phyloP scores from a whole-genome alignment of 2,329 filamentous ascomycete species.

The Talaromyces rugulosus region DNA sequence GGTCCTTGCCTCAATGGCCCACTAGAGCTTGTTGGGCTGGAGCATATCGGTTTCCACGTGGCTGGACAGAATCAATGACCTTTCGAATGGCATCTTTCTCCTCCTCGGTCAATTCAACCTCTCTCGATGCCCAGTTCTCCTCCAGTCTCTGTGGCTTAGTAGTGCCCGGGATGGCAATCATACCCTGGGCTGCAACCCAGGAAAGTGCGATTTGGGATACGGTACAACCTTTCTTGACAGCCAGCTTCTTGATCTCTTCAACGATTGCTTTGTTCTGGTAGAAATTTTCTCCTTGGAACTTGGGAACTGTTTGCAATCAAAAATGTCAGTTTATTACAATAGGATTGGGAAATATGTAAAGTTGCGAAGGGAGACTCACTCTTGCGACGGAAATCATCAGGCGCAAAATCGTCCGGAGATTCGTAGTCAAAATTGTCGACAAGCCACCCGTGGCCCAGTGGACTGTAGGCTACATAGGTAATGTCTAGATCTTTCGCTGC shows the following conservation, averaged over 20 bases:
- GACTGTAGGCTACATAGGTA: conserved; percentile 45
- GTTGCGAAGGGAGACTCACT: conserved; percentile 20
- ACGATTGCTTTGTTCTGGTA: conserved; percentile 42
- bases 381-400: conserved; percentile 38
- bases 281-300: conserved; percentile 43
- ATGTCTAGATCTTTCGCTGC: conserved; percentile 39
- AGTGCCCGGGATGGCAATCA: conserved; percentile 47
- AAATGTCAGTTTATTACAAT: not conserved
- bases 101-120: conserved; percentile 34
- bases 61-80: conserved; percentile 36
- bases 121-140: conserved; percentile 37
- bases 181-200: conserved; percentile 38
- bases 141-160: conserved; percentile 38
- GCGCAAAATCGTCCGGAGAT: conserved; percentile 44
- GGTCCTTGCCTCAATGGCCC: not conserved
- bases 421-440: conserved; percentile 43
- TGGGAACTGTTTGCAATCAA: conserved; percentile 16
- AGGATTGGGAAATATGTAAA: no score
- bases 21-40: conserved; percentile 2
- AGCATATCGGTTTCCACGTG: conserved; percentile 32
- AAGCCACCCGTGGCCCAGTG: conserved; percentile 46
- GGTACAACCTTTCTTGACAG: conserved; percentile 30
- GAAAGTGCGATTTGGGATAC: conserved; percentile 36
- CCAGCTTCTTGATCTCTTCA: conserved; percentile 39
- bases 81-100: conserved; percentile 35